Percentiles rank a stretch among this genome's conserved stretches.
These are phyloP conservation scores for Pichia membranifaciens DNA, from an alignment of 805 yeast species.

Conservation along the genomic window DNA sequence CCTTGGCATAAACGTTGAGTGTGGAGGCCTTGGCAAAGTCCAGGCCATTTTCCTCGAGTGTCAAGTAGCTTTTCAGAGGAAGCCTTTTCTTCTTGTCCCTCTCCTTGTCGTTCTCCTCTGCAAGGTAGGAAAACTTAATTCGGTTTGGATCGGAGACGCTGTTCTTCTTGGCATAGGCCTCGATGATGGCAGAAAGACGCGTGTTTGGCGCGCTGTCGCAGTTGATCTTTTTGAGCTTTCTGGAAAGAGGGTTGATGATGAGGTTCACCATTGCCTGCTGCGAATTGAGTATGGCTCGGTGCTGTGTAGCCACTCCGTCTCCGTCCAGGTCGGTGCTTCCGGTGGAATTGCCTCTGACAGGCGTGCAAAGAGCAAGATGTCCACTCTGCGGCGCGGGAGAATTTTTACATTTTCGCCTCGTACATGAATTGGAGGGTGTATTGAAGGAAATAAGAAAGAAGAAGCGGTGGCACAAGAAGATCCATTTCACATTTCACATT, in stretches of 20 bases:
- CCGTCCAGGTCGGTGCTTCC: too few species aligned
- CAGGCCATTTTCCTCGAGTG: conserved; percentile 43
- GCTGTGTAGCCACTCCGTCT: too few species aligned
- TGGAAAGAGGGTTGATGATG: conserved; percentile 56
- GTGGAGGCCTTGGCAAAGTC: conserved; percentile 28
- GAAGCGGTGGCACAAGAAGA: not conserved
- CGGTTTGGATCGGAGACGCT: conserved; percentile 39
- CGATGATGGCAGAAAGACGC: conserved; percentile 31
- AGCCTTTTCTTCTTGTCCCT: conserved; percentile 29
- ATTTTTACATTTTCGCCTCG: not conserved
- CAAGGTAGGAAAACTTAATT: conserved; percentile 46
- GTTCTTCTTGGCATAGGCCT: conserved; percentile 38
- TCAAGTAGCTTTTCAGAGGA: conserved; percentile 40
- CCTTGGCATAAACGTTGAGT: conserved; percentile 61
- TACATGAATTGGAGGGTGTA: not conserved
- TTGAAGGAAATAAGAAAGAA: not conserved
- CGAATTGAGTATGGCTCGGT: too few species aligned
- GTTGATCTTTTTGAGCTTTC: conserved; percentile 44
- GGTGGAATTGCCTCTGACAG: too few species aligned
- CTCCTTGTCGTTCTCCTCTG: conserved; percentile 24
- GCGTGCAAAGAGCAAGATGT: too few species aligned
- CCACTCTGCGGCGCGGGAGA: not conserved
- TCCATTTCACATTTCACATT: too few species aligned
- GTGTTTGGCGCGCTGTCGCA: conserved; percentile 35
- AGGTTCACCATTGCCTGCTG: conserved; percentile 37